Conservation (phyloP, 768 basidiomycete species). For the Suillus paluster region DNA sequence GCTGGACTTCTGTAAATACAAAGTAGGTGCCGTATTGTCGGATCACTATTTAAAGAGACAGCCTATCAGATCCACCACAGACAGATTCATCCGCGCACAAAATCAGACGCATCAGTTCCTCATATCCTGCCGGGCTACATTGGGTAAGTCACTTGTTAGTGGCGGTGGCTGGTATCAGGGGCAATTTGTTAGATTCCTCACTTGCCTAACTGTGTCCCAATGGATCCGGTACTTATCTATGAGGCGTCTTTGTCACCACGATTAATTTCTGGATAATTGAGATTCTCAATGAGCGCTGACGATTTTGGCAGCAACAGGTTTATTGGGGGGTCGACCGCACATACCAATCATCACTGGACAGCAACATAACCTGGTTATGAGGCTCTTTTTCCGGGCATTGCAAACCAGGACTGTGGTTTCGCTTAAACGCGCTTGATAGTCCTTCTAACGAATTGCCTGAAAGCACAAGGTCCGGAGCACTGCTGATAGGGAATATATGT, state of each 20-base stretch:
- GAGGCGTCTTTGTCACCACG: too few relatives aligned
- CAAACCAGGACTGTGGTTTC: background rate
- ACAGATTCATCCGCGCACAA: background rate
- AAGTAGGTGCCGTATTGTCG: background rate
- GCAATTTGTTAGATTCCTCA: background rate
- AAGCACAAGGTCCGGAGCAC: background rate
- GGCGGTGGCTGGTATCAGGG: background rate
- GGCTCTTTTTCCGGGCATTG: background rate
- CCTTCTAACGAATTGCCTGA: background rate
- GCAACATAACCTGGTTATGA: background rate
- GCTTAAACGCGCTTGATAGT: too few relatives aligned
- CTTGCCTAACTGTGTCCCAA: background rate
- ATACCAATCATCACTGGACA: conserved; percentile 4
- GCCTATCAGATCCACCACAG: background rate
- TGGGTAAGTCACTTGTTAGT: background rate
- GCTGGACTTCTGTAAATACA: background rate
- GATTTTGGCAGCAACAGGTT: background rate
- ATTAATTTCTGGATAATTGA: background rate
- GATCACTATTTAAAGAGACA: background rate
- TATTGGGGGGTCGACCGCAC: background rate
- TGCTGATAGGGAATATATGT: background rate
- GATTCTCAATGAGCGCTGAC: background rate
- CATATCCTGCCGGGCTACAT: background rate
- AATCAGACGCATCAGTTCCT: background rate
- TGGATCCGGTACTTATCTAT: background rate